Base-by-base conservation (phyloP, 2,329 filamentous ascomycete species). In the Xylariaceae sp. region DNA sequence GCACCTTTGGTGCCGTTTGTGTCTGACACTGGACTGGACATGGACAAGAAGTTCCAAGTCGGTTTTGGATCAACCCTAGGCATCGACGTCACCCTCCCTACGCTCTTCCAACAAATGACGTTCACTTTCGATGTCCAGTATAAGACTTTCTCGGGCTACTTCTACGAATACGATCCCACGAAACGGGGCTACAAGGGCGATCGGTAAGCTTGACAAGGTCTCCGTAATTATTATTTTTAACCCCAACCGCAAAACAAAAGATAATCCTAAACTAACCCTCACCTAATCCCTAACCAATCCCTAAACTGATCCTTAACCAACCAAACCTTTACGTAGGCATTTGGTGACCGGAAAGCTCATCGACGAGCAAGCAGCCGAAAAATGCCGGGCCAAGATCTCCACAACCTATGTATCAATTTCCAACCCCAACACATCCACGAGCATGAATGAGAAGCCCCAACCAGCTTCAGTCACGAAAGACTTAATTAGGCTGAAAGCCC, bases 111-210 rank as follows among this genome's bases (percentile, higher is more conserved):
- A 36, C 28, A 36, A 19, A 33, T 46, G 28, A 33, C 28, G n/a
- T 9, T 46, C 16, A 36, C 17, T 11, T 24, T 46, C 4, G 44
- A 34, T 11, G 19, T 24, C 26, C 16, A 14, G 4, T 33, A 34
- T 12, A 4, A 46, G 4, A n/a, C 28, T 17, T 23, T 33, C 21
- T 33, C 28, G 2, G 44, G 44, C 12, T 33, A 33, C 19, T 24
- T 46, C 6, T 46, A 21, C 21, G 44, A 46, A 28, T 46, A 33
- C 33, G 29, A 46, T 24, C 44, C 44, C 3, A 16, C 16, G 21
- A 46, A 23, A 16, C 44, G 44, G n/a, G 44, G 44, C n/a, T 33
- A 36, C 17, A 46, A 34, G 44, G 44, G 44, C 9, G 31, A 46
- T n/a, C 44, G 29, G 19, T 46, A 46, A 33, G 44, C 44, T 46